Conservation (phyloP, 139 green algal species). For the Deuterostichococcus epilithicus region DNA sequence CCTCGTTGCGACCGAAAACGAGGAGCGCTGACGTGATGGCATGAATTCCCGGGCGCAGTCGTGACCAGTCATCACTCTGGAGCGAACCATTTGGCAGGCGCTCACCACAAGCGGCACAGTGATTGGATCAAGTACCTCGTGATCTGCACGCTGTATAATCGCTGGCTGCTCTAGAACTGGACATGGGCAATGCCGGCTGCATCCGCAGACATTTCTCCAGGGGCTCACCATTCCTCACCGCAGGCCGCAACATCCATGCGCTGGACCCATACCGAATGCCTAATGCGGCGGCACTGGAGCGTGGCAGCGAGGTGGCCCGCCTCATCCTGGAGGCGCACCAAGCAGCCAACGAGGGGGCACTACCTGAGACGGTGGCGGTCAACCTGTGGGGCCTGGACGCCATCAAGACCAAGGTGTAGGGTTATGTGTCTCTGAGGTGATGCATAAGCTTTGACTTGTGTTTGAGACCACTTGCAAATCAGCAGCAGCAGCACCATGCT, state of each 20-base stretch:
- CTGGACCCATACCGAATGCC: constrained; percentile 98
- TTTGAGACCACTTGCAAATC: too few relatives aligned
- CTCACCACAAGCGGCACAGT: too few relatives aligned
- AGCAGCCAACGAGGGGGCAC: constrained; percentile 57
- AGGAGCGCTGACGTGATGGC: too few relatives aligned
- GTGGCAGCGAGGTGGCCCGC: constrained; percentile 56
- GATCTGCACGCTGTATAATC: not conserved
- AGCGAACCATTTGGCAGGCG: too few relatives aligned
- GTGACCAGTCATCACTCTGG: not conserved
- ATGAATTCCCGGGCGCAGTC: too few relatives aligned
- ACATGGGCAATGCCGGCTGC: not conserved
- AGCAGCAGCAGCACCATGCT: too few relatives aligned
- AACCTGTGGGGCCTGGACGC: constrained; percentile 97
- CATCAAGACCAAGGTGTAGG: constrained; percentile 92
- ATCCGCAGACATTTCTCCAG: too few relatives aligned
- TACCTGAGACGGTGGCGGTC: constrained; percentile 91
- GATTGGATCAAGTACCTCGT: too few relatives aligned
- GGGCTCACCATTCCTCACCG: not conserved
- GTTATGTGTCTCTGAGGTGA: too few relatives aligned
- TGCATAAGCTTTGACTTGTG: too few relatives aligned
- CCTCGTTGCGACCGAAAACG: too few relatives aligned
- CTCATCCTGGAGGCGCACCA: constrained; percentile 69
- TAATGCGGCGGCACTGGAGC: constrained; percentile 62
- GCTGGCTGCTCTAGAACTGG: not conserved
- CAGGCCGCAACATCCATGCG: constrained; percentile 95